A percentile compares a stretch with the other conserved stretches of the same genome.
These are phyloP conservation scores for Pouteria campechiana DNA, from an alignment of 179 eudicot species.

Conservation along the genomic window DNA sequence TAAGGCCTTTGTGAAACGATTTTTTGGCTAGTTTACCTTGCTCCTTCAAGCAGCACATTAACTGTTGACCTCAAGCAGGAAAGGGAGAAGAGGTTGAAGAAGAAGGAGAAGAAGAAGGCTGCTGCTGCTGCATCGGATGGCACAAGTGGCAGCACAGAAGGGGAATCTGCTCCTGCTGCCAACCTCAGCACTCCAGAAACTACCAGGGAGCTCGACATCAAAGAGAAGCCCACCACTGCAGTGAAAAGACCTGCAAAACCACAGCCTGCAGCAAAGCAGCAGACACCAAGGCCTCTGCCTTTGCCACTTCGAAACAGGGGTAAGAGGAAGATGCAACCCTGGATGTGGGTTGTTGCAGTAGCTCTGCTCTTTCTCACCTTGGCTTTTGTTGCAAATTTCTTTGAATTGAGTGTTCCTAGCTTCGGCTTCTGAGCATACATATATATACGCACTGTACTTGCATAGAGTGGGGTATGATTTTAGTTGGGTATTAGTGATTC, in stretches of 20 bases:
- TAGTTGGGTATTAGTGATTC: no score
- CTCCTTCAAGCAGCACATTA: background rate
- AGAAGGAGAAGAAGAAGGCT: constrained; percentile 68
- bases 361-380: constrained; percentile 24
- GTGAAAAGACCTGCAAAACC: constrained; percentile 36
- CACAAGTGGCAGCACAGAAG: constrained; percentile 10
- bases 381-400: no score
- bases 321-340: constrained; percentile 46
- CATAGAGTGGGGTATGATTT: no score
- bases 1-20: no score
- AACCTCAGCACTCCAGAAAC: constrained; percentile 27
- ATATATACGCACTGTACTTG: no score
- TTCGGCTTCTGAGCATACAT: no score
- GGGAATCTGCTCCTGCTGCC: constrained; percentile 19
- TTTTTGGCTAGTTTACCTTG: no score
- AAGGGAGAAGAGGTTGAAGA: constrained; percentile 72
- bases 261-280: constrained; percentile 35
- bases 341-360: constrained; percentile 34
- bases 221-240: constrained; percentile 22
- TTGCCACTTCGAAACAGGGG: constrained; percentile 69
- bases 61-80: constrained; percentile 32
- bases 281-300: constrained; percentile 58
- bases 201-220: constrained; percentile 27
- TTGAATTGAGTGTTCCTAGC: no score
- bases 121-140: constrained; percentile 14